A percentile compares a stretch with the other conserved stretches of the same genome.
Conservation (phyloP, 495 filamentous ascomycete genomes). For the Coniosporium apollinis region DNA sequence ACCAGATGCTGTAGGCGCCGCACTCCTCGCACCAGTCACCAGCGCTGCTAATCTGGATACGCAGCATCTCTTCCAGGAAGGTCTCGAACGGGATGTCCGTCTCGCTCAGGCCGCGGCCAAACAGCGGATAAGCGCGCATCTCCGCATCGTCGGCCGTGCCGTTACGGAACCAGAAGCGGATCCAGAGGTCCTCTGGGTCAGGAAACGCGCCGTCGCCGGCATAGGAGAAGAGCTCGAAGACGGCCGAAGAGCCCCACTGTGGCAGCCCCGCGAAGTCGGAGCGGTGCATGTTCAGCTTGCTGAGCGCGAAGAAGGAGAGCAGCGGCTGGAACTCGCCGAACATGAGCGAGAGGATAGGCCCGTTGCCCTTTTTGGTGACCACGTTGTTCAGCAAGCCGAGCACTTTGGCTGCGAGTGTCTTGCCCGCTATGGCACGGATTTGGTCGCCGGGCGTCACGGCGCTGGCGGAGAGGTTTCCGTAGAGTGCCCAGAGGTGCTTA, state of each 20-base stretch:
- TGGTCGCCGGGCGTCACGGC: slow-evolving; percentile 23
- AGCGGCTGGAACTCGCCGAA: slow-evolving; percentile 56
- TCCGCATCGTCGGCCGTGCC: slow-evolving; percentile 30
- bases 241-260: slow-evolving; percentile 48
- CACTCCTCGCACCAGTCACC: slow-evolving; percentile 54
- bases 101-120: slow-evolving; percentile 31
- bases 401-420: slow-evolving; percentile 48
- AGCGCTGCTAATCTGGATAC: slow-evolving; percentile 35
- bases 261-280: slow-evolving; percentile 46
- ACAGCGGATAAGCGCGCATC: slow-evolving; percentile 45
- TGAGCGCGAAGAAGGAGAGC: slow-evolving; percentile 53
- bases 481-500: slow-evolving; percentile 39
- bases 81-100: slow-evolving; percentile 42
- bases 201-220: slow-evolving; percentile 29
- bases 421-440: slow-evolving; percentile 47
- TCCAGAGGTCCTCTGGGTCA: slow-evolving; percentile 37
- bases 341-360: slow-evolving; percentile 39
- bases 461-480: slow-evolving; percentile 31
- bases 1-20: slow-evolving; percentile 39
- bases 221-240: slow-evolving; percentile 56
- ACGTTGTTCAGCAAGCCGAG: slow-evolving; percentile 36
- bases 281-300: slow-evolving; percentile 34
- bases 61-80: slow-evolving; percentile 42
- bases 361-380: slow-evolving; percentile 15
- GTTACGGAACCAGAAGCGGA: slow-evolving; percentile 69